Evolutionary conservation across 2,329 filamentous ascomycete species (phyloP).

Genomic region (Claviceps digitariae): DNA sequence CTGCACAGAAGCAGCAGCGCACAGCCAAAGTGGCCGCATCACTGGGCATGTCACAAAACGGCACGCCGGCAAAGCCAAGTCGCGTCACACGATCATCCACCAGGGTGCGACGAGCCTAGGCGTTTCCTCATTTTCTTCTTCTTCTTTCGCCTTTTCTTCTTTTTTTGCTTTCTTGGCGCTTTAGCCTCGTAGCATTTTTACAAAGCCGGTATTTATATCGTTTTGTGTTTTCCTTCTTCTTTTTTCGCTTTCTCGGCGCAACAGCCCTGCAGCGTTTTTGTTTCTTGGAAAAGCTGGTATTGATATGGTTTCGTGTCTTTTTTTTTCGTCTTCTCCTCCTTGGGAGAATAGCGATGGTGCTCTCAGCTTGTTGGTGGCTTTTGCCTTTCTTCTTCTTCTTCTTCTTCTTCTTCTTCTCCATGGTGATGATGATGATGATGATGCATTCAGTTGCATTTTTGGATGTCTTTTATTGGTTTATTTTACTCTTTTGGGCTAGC

Average conservation of each 20-base stretch:
- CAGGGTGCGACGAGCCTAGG: slow-evolving; percentile 3
- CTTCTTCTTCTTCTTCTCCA: background rate
- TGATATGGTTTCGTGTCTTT: background rate
- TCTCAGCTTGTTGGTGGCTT: background rate
- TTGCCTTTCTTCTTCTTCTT: background rate
- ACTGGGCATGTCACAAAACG: slow-evolving; percentile 21
- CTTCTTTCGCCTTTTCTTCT: background rate
- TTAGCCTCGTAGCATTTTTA: background rate
- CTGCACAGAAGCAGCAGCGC: slow-evolving; percentile 15
- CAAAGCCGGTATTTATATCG: no score
- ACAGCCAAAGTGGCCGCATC: slow-evolving; percentile 17
- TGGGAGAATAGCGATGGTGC: background rate
- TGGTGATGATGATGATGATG: no score
- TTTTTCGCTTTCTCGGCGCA: background rate
- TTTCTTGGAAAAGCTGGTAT: background rate
- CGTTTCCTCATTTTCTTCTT: background rate
- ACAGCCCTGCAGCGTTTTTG: background rate
- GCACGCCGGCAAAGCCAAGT: slow-evolving; percentile 20
- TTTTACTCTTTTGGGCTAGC: background rate
- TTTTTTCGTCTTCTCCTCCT: no score
- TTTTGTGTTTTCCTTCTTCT: background rate
- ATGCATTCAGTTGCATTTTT: background rate
- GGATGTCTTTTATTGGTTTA: background rate
- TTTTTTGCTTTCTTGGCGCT: no score
- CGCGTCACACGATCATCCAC: slow-evolving; percentile 17